These are phyloP conservation scores for Aspergillus cejpii DNA, from an alignment of 2,329 filamentous ascomycete genomes.

Conservation along the genomic window DNA sequence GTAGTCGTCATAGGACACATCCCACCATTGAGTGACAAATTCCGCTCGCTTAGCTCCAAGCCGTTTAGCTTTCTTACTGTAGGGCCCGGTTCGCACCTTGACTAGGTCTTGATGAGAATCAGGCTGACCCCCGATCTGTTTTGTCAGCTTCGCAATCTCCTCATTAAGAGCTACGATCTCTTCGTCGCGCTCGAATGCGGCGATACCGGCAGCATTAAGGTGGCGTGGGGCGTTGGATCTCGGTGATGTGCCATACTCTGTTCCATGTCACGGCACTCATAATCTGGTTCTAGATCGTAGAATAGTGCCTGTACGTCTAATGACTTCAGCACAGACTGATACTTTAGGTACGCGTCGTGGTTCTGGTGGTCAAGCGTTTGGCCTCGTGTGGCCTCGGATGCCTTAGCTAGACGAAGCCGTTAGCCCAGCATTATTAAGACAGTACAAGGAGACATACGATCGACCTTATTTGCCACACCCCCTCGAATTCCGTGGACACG, in stretches of 20 bases:
- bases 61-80: slow-evolving; percentile 16
- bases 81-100: slow-evolving; percentile 10
- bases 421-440: background rate
- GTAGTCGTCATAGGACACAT: slow-evolving; percentile 17
- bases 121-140: slow-evolving; percentile 9
- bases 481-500: slow-evolving; percentile 1
- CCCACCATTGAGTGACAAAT: slow-evolving; percentile 16
- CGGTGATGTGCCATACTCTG: slow-evolving; percentile 19
- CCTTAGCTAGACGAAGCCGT: slow-evolving; percentile 5
- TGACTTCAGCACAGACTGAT: slow-evolving; percentile 15
- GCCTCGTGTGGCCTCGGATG: slow-evolving; percentile 10
- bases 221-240: slow-evolving; percentile 15
- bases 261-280: slow-evolving; percentile 18
- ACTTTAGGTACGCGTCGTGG: slow-evolving; percentile 17
- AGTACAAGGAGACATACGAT: background rate
- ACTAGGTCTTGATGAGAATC: slow-evolving; percentile 8
- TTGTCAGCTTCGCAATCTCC: slow-evolving; percentile 10
- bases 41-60: slow-evolving; percentile 7
- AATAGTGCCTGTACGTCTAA: slow-evolving; percentile 18
- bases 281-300: slow-evolving; percentile 16
- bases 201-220: slow-evolving; percentile 12
- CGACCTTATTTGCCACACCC: slow-evolving; percentile 2
- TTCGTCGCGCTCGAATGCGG: slow-evolving; percentile 9
- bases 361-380: slow-evolving; percentile 18
- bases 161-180: slow-evolving; percentile 14